phyloP scores from a whole-genome alignment of 805 yeast species.

The Kodamaea fukazawae region DNA sequence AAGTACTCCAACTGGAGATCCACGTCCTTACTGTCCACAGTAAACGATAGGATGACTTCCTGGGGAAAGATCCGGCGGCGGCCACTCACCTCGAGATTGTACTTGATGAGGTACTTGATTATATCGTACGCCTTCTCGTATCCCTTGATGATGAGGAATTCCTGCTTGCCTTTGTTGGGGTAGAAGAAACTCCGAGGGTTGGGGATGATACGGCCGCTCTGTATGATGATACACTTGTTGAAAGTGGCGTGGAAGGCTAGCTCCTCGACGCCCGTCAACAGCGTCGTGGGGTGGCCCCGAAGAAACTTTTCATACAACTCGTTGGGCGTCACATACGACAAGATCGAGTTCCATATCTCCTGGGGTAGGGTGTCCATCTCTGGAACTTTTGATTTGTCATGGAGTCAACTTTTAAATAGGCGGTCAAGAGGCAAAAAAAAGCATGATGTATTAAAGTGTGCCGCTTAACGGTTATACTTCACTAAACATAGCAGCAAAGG shows the following conservation, averaged over 20 bases:
- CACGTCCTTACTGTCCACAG: constrained; percentile 1
- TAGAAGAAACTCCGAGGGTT: constrained; percentile 9
- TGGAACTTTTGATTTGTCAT: neutral
- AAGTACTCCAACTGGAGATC: constrained; percentile 12
- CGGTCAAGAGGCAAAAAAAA: too few species aligned
- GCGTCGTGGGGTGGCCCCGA: constrained; percentile 2
- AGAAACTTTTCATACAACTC: constrained; percentile 12
- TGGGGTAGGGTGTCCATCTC: constrained; percentile 9
- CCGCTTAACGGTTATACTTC: too few species aligned
- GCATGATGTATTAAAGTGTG: too few species aligned
- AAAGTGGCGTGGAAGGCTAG: constrained; percentile 10
- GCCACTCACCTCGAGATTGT: constrained; percentile 6
- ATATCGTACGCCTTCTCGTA: constrained; percentile 11
- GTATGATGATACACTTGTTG: constrained; percentile 6
- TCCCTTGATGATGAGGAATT: constrained; percentile 7
- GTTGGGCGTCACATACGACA: constrained; percentile 8
- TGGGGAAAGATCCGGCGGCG: constrained; percentile 7
- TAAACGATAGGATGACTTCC: constrained; percentile 6
- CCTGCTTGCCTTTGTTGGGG: neutral
- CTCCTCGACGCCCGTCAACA: constrained; percentile 7
- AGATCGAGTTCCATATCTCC: constrained; percentile 10
- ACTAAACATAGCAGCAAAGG: too few species aligned
- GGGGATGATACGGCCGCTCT: neutral
- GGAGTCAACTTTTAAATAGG: too few species aligned
- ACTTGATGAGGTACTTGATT: constrained; percentile 9